A percentile compares a stretch with the other conserved stretches of the same genome.
Evolutionary conservation across 2,329 filamentous ascomycete genomes (phyloP).

Genomic region (Eutypa lata): DNA sequence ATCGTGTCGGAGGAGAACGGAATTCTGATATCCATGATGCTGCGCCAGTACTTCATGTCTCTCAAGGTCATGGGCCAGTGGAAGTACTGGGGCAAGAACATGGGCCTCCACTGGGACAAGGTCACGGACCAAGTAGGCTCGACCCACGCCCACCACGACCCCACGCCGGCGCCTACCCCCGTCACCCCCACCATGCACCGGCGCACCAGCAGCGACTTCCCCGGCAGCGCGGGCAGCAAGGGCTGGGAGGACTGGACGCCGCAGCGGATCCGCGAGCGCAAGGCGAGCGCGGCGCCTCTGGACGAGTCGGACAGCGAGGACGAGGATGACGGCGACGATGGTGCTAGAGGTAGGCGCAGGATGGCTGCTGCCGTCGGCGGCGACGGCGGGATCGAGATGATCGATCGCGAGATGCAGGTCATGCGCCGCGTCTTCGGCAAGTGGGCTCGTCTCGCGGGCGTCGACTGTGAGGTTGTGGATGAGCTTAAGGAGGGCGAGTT

Average conservation of each 20-base stretch:
- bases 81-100: constrained; percentile 64
- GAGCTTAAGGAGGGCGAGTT: constrained; percentile 57
- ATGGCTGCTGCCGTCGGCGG: no score
- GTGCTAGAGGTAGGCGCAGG: constrained; percentile 15
- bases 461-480: constrained; percentile 52
- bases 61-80: constrained; percentile 78
- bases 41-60: constrained; percentile 89
- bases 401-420: constrained; percentile 58
- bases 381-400: constrained; percentile 38
- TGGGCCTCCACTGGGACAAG: constrained; percentile 62
- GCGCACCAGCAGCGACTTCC: no score
- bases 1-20: constrained; percentile 84
- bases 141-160: constrained; percentile 43
- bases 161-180: constrained; percentile 24
- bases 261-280: constrained; percentile 32
- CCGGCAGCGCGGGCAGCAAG: constrained; percentile 5
- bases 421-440: constrained; percentile 67
- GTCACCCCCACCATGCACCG: constrained; percentile 6
- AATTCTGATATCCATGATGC: constrained; percentile 78
- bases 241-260: constrained; percentile 38
- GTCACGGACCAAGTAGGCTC: constrained; percentile 62
- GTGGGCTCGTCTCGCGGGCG: constrained; percentile 68
- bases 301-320: constrained; percentile 44
- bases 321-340: constrained; percentile 24
- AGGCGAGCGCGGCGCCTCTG: constrained; percentile 29